Evolutionary conservation across 2,329 filamentous ascomycete species (phyloP), one percentile per base, ranked within the genome.

Genomic region (Colletotrichum tabaci): DNA sequence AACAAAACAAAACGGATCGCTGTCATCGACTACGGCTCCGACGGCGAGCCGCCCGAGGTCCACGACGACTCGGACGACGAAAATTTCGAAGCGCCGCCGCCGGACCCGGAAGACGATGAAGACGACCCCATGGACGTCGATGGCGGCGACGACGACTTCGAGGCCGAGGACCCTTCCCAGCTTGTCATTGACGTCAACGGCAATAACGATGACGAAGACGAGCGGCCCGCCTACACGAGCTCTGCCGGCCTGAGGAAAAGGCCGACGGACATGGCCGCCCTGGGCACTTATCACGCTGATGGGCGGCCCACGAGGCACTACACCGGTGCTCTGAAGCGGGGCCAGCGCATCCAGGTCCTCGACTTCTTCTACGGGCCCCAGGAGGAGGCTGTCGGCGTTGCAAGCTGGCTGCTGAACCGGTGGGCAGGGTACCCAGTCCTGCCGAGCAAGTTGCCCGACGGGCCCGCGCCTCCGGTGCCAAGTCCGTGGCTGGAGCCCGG

Each of bases 371-470:
- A 76, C 58, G 76, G 76, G 13, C 76, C 76, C 0, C 68, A 69
- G 10, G 58, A 73, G 12, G 66, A 71, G 13, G 75, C 76, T 5
- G 74, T 75, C 15, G 67, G 67, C n/a, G 61, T 71, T 7, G 75
- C 76, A 13, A 73, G 66, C 2, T 67, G 62, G 55, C 52, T 77
- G 56, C 68, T 77, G 30, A 73, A 74, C 23, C 79, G 80, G 16
- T 82, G 80, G 76, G 77, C 80, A 21, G 76, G 78, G 7, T 79
- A 79, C 62, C 76, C 78, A 16, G 78, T 80, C 40, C 78, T 83
- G 35, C 76, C 75, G 9, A 73, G 68, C 3, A 66, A 71, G 30
- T 42, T 66, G 2, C 38, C 58, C 3, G 66, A 70, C 0, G 66
- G 67, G 15, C 61, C 67, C 15, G 60, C 60, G 10, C 52, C 52